Evolutionary conservation across 2,329 filamentous ascomycete genomes (phyloP).

Genomic region (Epichloe bromicola): DNA sequence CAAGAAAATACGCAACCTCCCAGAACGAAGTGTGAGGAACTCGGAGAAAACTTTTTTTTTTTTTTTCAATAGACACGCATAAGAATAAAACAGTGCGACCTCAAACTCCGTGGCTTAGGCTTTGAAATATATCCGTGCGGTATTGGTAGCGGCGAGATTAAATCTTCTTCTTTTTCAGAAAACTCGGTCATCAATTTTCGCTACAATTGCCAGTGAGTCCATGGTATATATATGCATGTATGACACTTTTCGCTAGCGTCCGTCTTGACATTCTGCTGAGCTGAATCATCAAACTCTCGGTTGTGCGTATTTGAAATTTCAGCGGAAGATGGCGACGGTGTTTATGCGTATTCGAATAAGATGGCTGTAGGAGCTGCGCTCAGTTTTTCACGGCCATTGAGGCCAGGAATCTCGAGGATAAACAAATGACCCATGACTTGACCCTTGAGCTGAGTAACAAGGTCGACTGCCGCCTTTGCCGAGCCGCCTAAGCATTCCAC

Average conservation of each 20-base stretch:
- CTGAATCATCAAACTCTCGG: not conserved
- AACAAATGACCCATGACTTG: constrained; percentile 83
- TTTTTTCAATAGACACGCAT: not conserved
- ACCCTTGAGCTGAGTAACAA: constrained; percentile 78
- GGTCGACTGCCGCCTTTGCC: constrained; percentile 71
- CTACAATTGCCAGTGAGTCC: not conserved
- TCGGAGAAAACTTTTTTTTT: constrained; percentile 1
- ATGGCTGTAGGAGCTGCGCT: constrained; percentile 66
- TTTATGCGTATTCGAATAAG: constrained; percentile 49
- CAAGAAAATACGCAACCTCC: not conserved
- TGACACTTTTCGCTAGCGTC: not conserved
- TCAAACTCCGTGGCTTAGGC: not conserved
- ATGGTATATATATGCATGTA: not conserved
- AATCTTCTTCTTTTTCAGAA: not conserved
- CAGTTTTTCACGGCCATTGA: constrained; percentile 85
- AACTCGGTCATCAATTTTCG: not conserved
- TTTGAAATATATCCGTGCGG: not conserved
- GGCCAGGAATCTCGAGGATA: constrained; percentile 87
- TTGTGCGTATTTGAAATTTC: not conserved
- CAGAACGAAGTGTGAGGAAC: not conserved
- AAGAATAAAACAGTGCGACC: not conserved
- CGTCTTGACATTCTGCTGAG: not conserved
- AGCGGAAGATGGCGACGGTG: not conserved
- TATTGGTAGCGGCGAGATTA: not conserved
- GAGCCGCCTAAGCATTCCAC: constrained; percentile 58